Evolutionary conservation across 2,329 filamentous ascomycete genomes (phyloP).

Genomic region (Verticillium isaacii): DNA sequence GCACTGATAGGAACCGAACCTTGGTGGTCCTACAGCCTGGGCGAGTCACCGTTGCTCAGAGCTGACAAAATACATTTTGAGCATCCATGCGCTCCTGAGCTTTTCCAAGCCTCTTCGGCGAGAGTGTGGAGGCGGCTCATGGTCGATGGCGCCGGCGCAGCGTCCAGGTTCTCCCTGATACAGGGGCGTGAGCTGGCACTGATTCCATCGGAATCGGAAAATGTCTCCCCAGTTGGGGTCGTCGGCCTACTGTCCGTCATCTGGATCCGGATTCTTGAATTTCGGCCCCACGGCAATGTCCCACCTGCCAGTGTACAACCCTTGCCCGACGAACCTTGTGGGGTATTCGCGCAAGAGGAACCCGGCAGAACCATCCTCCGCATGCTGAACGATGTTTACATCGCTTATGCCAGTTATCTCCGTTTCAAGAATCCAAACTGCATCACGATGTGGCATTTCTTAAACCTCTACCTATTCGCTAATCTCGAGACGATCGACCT

Average conservation of each 20-base stretch:
- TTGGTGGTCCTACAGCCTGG: background rate
- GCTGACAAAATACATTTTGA: background rate
- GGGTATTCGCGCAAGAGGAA: background rate
- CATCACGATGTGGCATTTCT: background rate
- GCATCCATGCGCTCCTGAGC: background rate
- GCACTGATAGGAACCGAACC: background rate
- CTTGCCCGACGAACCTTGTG: background rate
- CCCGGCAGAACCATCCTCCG: background rate
- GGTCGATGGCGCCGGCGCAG: too few relatives aligned
- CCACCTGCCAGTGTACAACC: too few relatives aligned
- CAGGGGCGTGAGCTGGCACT: background rate
- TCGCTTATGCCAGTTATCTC: background rate
- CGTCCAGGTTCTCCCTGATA: background rate
- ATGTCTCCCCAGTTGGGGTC: background rate
- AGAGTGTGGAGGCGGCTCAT: background rate
- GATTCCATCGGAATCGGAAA: background rate
- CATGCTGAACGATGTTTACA: background rate
- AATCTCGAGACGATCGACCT: background rate
- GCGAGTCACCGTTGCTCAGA: background rate
- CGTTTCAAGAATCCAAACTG: conserved; percentile 1
- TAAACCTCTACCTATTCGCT: background rate
- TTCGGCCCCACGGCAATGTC: background rate
- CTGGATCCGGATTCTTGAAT: background rate
- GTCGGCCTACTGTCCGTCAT: background rate
- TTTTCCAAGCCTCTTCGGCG: background rate